Evolutionary conservation across 129 eudicot genomes (phyloP), one percentile per base, ranked within the genome.

Genomic region (Helichrysum umbraculigerum): DNA sequence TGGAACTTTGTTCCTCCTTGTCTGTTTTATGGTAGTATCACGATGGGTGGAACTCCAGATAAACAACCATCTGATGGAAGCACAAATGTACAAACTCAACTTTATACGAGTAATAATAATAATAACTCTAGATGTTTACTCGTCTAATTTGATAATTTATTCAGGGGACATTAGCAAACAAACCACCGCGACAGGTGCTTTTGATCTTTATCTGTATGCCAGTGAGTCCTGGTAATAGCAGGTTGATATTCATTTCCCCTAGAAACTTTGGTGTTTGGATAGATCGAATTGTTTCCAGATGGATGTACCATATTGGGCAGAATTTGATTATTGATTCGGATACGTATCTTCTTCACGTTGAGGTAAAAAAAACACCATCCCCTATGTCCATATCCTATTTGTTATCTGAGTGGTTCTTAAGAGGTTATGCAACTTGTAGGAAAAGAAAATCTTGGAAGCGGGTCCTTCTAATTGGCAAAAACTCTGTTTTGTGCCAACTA

Each of bases 161-260:
- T 11, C 66, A 61, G 66, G 66, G 33, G 5, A 25, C 6, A 25
- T 22, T 25, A 30, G 35, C 35, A 61, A 30, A 61, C 4, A 11
- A 61, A 25, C 66, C 66, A 61, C 66, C 66, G 10, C 15, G 33
- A 61, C 3, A 61, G 10, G 66, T 3, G n/a, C 66, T 61, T 61
- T 28, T 61, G 66, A 25, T 61, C n/a, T 61, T 61, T 61, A 61
- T 61, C n/a, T 61, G 66, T 61, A 25, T 61, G 11, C 66, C 66
- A 25, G 66, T 61, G 66, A 61, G 66, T 61, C 66, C 66, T 28
- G 66, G 66, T 61, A 61, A 61, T 61, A 61, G 66, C 66, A 61
- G 66, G 12, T 25, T 61, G 35, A 61, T 61, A 61, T 61, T 61
- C 28, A 30, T 30, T 22, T 61, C 66, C 1, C 66, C 66, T 61